Conservation (phyloP, 2,329 filamentous ascomycete genomes). For the Cercospora sp. region DNA sequence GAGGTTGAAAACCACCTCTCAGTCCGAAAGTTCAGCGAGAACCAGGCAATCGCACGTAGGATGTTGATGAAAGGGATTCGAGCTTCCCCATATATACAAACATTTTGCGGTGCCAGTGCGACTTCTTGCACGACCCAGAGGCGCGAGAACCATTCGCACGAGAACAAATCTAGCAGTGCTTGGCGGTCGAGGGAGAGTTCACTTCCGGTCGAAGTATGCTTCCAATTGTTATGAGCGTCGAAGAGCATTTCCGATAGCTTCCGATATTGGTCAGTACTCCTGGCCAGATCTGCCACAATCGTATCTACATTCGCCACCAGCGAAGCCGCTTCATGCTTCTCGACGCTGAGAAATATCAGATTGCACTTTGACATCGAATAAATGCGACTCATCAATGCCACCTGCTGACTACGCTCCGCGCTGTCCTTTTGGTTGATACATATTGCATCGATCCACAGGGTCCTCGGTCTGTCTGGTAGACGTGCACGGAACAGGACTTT, state of each 20-base stretch:
- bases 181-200: background rate
- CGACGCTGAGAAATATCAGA: slow-evolving; percentile 18
- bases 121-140: slow-evolving; percentile 17
- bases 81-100: slow-evolving; percentile 5
- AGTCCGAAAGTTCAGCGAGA: background rate
- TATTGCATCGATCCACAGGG: slow-evolving; percentile 26
- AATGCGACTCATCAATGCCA: slow-evolving; percentile 23
- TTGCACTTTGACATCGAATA: slow-evolving; percentile 12
- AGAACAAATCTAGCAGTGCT: background rate
- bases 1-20: background rate
- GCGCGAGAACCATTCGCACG: background rate
- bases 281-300: background rate
- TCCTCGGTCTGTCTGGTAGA: background rate
- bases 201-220: background rate
- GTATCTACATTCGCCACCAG: background rate
- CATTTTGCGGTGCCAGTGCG: slow-evolving; percentile 3
- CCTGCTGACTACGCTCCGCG: slow-evolving; percentile 21
- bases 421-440: slow-evolving; percentile 3
- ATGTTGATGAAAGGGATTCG: slow-evolving; percentile 3
- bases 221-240: background rate
- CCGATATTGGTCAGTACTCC: background rate
- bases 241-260: background rate
- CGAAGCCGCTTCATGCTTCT: background rate
- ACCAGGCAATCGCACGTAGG: slow-evolving; percentile 4
- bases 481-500: slow-evolving; percentile 9